Percentiles rank a stretch among this genome's conserved stretches.
phyloP scores from a whole-genome alignment of 1,284 basidiomycete species.

The Pseudozyma tsukubaensis region DNA sequence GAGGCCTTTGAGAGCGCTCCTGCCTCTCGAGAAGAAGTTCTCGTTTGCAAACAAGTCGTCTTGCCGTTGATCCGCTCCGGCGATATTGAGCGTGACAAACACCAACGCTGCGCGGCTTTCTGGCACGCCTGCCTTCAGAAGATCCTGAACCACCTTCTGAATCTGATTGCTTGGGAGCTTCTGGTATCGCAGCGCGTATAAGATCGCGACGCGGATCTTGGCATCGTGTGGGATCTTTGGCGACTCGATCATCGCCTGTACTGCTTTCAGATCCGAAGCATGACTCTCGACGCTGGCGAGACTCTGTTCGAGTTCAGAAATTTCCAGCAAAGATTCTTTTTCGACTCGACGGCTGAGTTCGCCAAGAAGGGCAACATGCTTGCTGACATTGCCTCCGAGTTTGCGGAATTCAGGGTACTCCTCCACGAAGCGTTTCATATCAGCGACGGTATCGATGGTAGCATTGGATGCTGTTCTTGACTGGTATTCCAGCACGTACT shows the following conservation, averaged over 20 bases:
- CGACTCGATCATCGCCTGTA: slow-evolving; percentile 70
- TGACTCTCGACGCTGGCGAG: slow-evolving; percentile 89
- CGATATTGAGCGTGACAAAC: slow-evolving; percentile 90
- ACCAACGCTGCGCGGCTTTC: slow-evolving; percentile 90
- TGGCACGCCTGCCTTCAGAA: slow-evolving; percentile 83
- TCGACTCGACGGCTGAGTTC: slow-evolving; percentile 92
- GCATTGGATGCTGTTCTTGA: slow-evolving; percentile 79
- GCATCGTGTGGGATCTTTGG: slow-evolving; percentile 79
- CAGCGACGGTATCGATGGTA: slow-evolving; percentile 91
- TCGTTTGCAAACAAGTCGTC: slow-evolving; percentile 98
- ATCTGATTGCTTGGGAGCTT: slow-evolving; percentile 89
- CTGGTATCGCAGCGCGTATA: slow-evolving; percentile 95
- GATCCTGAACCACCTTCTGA: slow-evolving; percentile 81
- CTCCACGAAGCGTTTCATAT: slow-evolving; percentile 83
- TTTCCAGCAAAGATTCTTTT: slow-evolving; percentile 79
- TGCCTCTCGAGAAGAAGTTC: slow-evolving; percentile 91
- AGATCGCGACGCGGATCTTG: slow-evolving; percentile 91
- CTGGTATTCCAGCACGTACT: slow-evolving; percentile 95
- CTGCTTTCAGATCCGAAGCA: slow-evolving; percentile 78
- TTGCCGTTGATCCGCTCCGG: slow-evolving; percentile 94
- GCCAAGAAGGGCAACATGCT: slow-evolving; percentile 95
- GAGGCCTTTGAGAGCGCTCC: slow-evolving; percentile 92
- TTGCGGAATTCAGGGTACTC: slow-evolving; percentile 98
- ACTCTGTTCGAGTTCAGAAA: slow-evolving; percentile 96
- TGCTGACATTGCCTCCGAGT: slow-evolving; percentile 96